These are phyloP conservation scores for Aspergillus amoenus DNA, from an alignment of 2,329 filamentous ascomycete genomes.

Conservation along the genomic window DNA sequence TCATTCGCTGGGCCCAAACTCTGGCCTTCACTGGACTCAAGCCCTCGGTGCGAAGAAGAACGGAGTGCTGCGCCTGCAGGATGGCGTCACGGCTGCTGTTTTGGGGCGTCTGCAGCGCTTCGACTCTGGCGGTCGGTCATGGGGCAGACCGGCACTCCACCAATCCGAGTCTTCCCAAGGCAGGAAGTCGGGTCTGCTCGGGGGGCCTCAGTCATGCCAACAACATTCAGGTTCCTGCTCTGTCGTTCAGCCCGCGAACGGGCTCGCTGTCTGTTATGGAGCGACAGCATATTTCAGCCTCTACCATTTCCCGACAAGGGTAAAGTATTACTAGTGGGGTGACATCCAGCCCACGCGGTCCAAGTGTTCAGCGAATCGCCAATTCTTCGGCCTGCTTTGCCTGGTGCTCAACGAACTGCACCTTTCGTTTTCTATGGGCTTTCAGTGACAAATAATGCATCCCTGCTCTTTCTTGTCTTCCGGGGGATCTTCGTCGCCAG, in stretches of 20 bases:
- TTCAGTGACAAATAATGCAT: not conserved
- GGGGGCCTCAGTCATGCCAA: conserved; percentile 6
- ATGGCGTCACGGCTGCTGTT: conserved; percentile 26
- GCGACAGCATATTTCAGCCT: not conserved
- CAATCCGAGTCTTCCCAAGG: conserved; percentile 9
- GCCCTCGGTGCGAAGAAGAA: conserved; percentile 9
- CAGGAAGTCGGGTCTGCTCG: conserved; percentile 16
- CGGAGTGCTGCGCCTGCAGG: conserved; percentile 14
- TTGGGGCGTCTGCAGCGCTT: conserved; percentile 22
- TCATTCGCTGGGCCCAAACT: conserved; percentile 8
- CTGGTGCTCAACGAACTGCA: not conserved
- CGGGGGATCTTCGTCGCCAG: conserved; percentile 13
- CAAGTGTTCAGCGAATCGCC: not conserved
- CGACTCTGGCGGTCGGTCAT: conserved; percentile 17
- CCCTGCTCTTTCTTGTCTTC: not conserved
- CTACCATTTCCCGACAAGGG: not conserved
- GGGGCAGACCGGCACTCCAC: conserved; percentile 16
- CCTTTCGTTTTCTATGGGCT: not conserved
- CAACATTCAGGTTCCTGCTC: not conserved
- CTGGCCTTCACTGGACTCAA: conserved; percentile 3
- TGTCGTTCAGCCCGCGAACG: not conserved
- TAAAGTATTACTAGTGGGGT: not conserved
- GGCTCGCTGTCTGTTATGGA: not conserved
- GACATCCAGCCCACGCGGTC: not conserved
- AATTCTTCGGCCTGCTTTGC: not conserved